Conservation (phyloP, 148 eudicot genomes). For the Camellia japonica region DNA sequence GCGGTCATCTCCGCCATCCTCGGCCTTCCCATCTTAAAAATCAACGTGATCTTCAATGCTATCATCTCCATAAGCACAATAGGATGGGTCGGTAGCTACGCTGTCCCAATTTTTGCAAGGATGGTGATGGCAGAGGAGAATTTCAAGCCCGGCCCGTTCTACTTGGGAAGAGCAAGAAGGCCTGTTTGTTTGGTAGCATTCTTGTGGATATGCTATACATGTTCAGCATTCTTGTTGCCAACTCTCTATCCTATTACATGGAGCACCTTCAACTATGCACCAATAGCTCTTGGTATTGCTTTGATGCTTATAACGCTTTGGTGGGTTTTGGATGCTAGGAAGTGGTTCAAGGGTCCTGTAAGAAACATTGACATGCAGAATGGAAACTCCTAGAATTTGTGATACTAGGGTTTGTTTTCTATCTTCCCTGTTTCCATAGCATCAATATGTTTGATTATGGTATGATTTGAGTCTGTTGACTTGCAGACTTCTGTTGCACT, state of each 20-base stretch:
- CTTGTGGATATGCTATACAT: slow-evolving; percentile 65
- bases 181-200: slow-evolving; percentile 56
- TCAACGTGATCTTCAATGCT: slow-evolving; percentile 56
- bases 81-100: slow-evolving; percentile 72
- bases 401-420: too few relatives aligned
- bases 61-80: slow-evolving; percentile 59
- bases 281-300: slow-evolving; percentile 49
- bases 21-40: slow-evolving; percentile 55
- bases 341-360: slow-evolving; percentile 72
- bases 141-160: slow-evolving; percentile 61
- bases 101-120: slow-evolving; percentile 60
- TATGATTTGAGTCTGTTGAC: too few relatives aligned
- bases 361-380: slow-evolving; percentile 45
- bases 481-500: too few relatives aligned
- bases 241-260: slow-evolving; percentile 47
- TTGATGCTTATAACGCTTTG: slow-evolving; percentile 52
- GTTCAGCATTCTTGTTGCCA: slow-evolving; percentile 53
- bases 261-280: slow-evolving; percentile 63
- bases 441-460: too few relatives aligned
- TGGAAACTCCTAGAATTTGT: slow-evolving; percentile 27
- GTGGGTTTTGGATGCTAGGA: slow-evolving; percentile 68
- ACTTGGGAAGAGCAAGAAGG: slow-evolving; percentile 51
- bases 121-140: slow-evolving; percentile 49
- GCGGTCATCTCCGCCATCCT: slow-evolving; percentile 48
- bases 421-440: too few relatives aligned